Conservation (phyloP, 2,329 filamentous ascomycete genomes). For the Alternaria longipes region DNA sequence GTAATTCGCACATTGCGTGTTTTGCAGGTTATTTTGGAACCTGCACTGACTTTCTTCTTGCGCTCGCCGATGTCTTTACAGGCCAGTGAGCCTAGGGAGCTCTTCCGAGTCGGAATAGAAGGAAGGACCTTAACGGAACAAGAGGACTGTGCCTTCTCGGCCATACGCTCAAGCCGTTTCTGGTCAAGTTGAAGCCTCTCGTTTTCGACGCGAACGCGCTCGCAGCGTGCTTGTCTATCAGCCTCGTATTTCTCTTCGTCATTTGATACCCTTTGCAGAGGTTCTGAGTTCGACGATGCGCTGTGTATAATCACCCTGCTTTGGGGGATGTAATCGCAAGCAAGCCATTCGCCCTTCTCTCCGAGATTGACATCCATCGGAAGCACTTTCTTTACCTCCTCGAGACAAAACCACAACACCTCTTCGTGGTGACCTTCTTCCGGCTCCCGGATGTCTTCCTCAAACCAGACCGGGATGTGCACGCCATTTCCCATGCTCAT, state of each 20-base stretch:
- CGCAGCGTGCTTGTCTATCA: not conserved
- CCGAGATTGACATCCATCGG: constrained; percentile 4
- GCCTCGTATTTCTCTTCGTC: not conserved
- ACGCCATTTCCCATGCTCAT: not conserved
- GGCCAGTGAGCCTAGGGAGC: constrained; percentile 1
- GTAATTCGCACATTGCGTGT: constrained; percentile 1
- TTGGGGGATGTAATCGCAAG: constrained; percentile 11
- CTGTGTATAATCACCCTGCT: constrained; percentile 6
- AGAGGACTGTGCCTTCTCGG: not conserved
- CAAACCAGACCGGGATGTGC: constrained; percentile 17
- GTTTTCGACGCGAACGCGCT: not conserved
- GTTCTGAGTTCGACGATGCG: not conserved
- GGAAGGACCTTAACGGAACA: not conserved
- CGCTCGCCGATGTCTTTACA: not conserved
- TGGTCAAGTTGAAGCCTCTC: not conserved
- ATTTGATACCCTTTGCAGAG: not conserved
- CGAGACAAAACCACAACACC: constrained; percentile 18
- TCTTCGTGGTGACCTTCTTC: constrained; percentile 6
- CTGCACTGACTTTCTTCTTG: not conserved
- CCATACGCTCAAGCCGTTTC: not conserved
- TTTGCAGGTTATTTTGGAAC: not conserved
- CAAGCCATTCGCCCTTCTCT: constrained; percentile 19
- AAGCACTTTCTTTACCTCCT: constrained; percentile 12
- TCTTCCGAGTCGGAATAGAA: constrained; percentile 37
- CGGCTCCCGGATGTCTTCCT: not conserved